Evolutionary conservation across 129 eudicot species (phyloP), one percentile per base, ranked within the genome.

Genomic region (Oenanthe sinensis): DNA sequence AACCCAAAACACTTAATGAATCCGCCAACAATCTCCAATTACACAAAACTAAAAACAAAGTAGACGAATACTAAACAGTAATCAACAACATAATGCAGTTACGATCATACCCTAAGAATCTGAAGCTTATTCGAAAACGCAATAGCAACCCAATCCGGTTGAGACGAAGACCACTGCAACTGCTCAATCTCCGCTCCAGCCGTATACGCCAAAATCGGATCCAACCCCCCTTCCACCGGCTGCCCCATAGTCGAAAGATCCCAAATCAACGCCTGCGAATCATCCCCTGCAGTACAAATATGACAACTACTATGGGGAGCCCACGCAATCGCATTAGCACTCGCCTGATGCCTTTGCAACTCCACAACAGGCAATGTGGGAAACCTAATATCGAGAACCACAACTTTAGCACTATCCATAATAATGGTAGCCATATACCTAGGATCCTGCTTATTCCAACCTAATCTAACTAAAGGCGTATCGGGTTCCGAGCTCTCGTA

Each of bases 91-190:
- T 5, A 30, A 30, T 33, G 72, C 77, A 42, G 42, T n/a, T 6
- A 58, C 30, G 30, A 60, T 91, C 93, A 91, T 79, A 94, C 98
- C 91, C 98, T 91, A 74, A 94, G 91, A 79, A 94, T 94, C 91
- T 94, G 98, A 74, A 94, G 96, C 86, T 94, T 94, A 63, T 89
- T 87, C 0, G 97, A 88, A 71, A 94, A 94, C 5, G 98, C 98
- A 83, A 94, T 94, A 10, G 98, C 98, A 68, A 94, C 98, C 98
- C 98, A 94, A 89, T 94, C 97, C 74, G 98, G 97, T 85, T 94
- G 97, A 0, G 97, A 90, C 2, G 92, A 91, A 11, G 97, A 94
- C 97, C 98, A 94, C 84, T 92, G 97, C 81, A 92, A 83, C 92
- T 95, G 96, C 90, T 95, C 98, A 54, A 95, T 88, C 79, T 95